These are phyloP conservation scores for Drosera capensis DNA, from an alignment of 148 eudicot species.

Conservation along the genomic window DNA sequence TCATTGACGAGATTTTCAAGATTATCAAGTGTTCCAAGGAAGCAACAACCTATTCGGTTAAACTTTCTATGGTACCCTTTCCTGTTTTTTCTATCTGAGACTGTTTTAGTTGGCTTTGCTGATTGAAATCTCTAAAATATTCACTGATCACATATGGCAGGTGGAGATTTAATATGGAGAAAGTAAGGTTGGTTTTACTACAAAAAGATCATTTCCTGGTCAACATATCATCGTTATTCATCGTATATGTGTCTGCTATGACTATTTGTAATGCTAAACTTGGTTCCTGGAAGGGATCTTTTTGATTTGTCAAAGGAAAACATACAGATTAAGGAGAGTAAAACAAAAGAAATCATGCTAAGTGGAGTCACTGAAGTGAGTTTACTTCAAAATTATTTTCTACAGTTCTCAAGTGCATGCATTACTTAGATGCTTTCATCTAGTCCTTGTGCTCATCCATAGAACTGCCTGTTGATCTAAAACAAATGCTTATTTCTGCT, in stretches of 20 bases:
- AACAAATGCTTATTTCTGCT: neutral
- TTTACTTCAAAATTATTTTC: neutral
- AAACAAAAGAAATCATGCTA: conserved; percentile 51
- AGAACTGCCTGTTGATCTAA: neutral
- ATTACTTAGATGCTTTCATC: neutral
- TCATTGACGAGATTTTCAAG: conserved; percentile 56
- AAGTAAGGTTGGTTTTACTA: conserved; percentile 59
- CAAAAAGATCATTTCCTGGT: conserved; percentile 10
- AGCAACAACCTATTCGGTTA: conserved; percentile 30
- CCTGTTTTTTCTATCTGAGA: neutral
- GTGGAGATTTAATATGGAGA: conserved; percentile 97
- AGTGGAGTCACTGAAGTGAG: conserved; percentile 74
- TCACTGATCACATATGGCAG: conserved; percentile 21
- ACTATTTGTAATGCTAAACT: no score
- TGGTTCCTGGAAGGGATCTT: conserved; percentile 53
- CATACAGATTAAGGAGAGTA: conserved; percentile 72
- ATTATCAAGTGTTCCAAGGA: conserved; percentile 24
- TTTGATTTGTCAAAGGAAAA: conserved; percentile 86
- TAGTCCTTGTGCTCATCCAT: neutral
- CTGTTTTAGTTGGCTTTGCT: no score
- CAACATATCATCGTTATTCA: no score
- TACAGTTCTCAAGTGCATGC: neutral
- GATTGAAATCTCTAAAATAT: neutral
- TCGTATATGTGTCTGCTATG: no score
- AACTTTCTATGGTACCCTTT: conserved; percentile 61